Conservation (phyloP, 23 red algal species). For the Gracilaria gracilis region DNA sequence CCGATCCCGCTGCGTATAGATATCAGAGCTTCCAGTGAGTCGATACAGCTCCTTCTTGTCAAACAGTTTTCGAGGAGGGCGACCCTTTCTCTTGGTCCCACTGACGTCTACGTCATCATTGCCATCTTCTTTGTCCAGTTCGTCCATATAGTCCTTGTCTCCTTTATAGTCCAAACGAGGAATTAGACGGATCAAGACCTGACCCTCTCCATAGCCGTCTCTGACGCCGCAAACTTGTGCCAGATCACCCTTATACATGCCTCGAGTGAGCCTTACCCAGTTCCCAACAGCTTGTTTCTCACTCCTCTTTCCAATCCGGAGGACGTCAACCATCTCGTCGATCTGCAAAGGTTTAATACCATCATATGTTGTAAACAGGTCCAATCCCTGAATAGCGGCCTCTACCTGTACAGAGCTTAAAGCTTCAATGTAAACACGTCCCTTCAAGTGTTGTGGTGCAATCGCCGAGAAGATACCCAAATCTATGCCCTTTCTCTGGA, state of each 20-base stretch:
- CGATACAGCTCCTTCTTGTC: constrained; percentile 83
- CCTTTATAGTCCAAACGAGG: constrained; percentile 87
- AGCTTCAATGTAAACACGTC: constrained; percentile 94
- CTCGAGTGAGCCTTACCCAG: constrained; percentile 91
- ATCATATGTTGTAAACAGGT: constrained; percentile 75
- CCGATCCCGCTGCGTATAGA: constrained; percentile 76
- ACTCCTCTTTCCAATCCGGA: constrained; percentile 61
- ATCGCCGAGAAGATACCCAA: constrained; percentile 89
- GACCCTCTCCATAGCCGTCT: constrained; percentile 68
- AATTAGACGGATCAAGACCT: constrained; percentile 83
- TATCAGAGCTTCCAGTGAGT: constrained; percentile 55
- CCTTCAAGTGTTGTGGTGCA: constrained; percentile 94
- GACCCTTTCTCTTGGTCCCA: constrained; percentile 57
- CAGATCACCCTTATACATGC: constrained; percentile 93
- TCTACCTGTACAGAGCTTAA: constrained; percentile 71
- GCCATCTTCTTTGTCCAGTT: constrained; percentile 52
- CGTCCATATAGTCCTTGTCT: constrained; percentile 66
- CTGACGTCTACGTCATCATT: constrained; percentile 62
- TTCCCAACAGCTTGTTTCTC: constrained; percentile 74
- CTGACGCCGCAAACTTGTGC: constrained; percentile 93
- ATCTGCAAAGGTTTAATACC: constrained; percentile 79
- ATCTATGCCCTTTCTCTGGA: constrained; percentile 55
- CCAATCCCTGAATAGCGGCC: constrained; percentile 82
- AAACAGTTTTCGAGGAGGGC: constrained; percentile 92
- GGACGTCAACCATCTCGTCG: constrained; percentile 94